Conservation (phyloP, 805 yeast genomes). For the Lipomyces starkeyi region DNA sequence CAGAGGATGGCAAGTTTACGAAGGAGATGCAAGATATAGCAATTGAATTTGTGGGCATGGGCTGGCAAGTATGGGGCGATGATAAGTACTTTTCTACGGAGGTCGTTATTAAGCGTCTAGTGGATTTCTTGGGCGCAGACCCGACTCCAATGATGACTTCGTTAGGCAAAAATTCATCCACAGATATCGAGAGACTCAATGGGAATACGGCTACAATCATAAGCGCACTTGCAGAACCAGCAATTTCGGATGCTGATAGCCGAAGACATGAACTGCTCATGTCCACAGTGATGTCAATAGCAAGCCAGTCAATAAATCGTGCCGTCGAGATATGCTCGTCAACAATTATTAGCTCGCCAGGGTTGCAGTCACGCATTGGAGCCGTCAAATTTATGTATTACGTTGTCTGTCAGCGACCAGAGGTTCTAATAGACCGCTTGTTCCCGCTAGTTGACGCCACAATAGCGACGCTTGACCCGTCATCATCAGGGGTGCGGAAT, state of each 20-base stretch:
- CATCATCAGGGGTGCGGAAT: constrained; percentile 28
- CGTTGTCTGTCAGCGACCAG: constrained; percentile 23
- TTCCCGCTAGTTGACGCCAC: constrained; percentile 37
- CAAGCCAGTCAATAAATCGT: constrained; percentile 25
- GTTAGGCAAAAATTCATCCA: not conserved
- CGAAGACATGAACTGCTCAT: constrained; percentile 29
- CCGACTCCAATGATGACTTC: constrained; percentile 15
- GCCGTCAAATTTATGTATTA: constrained; percentile 30
- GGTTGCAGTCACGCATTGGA: constrained; percentile 31
- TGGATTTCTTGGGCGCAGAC: constrained; percentile 28
- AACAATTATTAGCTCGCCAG: constrained; percentile 20
- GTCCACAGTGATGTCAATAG: constrained; percentile 16
- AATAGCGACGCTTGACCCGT: constrained; percentile 33
- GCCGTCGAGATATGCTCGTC: constrained; percentile 29
- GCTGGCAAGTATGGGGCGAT: constrained; percentile 36
- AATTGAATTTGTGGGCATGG: constrained; percentile 32
- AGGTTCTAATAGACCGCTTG: constrained; percentile 28
- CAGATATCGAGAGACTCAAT: not conserved
- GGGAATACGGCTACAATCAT: not conserved
- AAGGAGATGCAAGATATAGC: constrained; percentile 30
- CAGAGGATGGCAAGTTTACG: constrained; percentile 16
- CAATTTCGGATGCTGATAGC: constrained; percentile 5
- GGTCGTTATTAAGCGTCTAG: constrained; percentile 12
- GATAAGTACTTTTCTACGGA: constrained; percentile 22
- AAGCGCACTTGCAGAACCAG: not conserved